Conservation (phyloP, 345 rosid species). For the Bruguiera parviflora region DNA sequence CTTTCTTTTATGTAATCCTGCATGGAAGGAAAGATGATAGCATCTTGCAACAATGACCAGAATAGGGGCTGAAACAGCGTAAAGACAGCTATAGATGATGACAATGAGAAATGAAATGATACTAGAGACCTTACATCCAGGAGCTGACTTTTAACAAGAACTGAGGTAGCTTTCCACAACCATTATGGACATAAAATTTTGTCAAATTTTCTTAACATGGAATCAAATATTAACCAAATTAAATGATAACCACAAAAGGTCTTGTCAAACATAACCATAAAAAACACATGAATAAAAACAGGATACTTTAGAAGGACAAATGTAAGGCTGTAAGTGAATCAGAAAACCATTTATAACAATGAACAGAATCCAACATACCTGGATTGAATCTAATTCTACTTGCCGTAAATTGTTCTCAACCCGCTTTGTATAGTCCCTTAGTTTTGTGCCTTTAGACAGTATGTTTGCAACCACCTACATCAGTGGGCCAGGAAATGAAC, state of each 20-base stretch:
- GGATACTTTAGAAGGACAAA: not conserved
- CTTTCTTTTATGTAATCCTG: conserved; percentile 99
- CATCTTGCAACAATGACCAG: not conserved
- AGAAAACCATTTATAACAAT: not conserved
- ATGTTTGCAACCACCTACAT: conserved; percentile 83
- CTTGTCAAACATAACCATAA: too few relatives aligned
- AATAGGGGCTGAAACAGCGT: not conserved
- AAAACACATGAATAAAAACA: too few relatives aligned
- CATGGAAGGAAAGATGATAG: conserved; percentile 14
- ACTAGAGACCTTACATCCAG: too few relatives aligned
- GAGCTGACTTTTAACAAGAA: too few relatives aligned
- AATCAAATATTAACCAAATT: too few relatives aligned
- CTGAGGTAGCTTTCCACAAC: too few relatives aligned
- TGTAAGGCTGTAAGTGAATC: not conserved
- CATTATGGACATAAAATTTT: too few relatives aligned
- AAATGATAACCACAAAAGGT: too few relatives aligned
- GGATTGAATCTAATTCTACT: conserved; percentile 88
- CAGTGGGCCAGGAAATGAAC: conserved; percentile 1
- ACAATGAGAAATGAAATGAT: not conserved
- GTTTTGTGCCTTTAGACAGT: conserved; percentile 70
- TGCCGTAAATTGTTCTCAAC: conserved; percentile 91
- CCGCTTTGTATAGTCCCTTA: conserved; percentile 86
- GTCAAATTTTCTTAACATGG: too few relatives aligned
- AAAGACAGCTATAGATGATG: not conserved
- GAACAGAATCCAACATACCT: conserved; percentile 42